Base-by-base conservation (phyloP, 257 asterid species). In the Sherardia arvensis region DNA sequence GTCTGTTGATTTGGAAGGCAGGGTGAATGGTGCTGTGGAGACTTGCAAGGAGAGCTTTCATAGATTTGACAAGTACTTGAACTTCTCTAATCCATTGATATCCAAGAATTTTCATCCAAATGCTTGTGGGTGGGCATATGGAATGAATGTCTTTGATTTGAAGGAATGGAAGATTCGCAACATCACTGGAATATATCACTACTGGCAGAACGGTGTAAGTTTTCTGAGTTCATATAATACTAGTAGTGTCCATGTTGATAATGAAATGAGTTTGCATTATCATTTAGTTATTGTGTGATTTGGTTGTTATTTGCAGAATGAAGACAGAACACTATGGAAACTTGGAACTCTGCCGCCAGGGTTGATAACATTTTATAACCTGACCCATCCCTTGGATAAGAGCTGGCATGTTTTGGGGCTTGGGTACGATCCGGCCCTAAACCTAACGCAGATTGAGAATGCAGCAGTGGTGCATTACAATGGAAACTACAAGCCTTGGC, bases 401-500 rank as follows among this genome's bases (percentile, higher is more conserved):
- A 74, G 82, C 71, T 88, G 98, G 98, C 97, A 91, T 70, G 98
- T 85, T 18, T 77, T 91, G 83, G 98, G 97, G 51, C 79, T 91
- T 70, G 98, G 98, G n/a, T 91, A 88, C 45, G 98, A 91, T 78
- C 95, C 95, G 21, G 95, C 98, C 70, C 88, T 91, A 20, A 86
- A 88, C 83, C 80, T 81, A 73, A 85, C 95, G 26, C 95, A 76
- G 61, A 88, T 91, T 61, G 87, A 87, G 57, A 85, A 83, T 40
- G 97, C 93, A 53, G 96, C 91, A 10, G 98, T 91, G 29, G 89
- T 91, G 62, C 98, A 91, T 70, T 91, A 88, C 66, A 91, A 88
- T 65, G 98, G 98, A 27, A 91, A 91, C 69, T 91, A 91, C 69
- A 91, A 91, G 67, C 98, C 98, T n/a, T 91, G 98, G 95, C 74